A percentile compares a stretch with the other conserved stretches of the same genome.
These are phyloP conservation scores for Gamarada debralockiae DNA, from an alignment of 495 filamentous ascomycete genomes.

Conservation along the genomic window DNA sequence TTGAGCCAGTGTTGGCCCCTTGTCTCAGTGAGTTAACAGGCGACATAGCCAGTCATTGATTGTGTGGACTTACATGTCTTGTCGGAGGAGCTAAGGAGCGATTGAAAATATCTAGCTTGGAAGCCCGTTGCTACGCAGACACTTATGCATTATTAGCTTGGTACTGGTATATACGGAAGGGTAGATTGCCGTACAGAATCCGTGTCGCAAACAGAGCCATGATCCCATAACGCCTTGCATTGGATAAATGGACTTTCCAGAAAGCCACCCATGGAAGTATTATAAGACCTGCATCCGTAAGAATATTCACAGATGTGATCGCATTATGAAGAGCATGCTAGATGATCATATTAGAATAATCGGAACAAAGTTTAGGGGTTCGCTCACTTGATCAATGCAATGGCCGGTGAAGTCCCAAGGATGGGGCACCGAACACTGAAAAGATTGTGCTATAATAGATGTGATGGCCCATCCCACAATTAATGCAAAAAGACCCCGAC, in stretches of 20 bases:
- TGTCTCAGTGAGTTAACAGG: background rate
- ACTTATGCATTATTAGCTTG: no score
- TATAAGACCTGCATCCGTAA: slow-evolving; percentile 24
- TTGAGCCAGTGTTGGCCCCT: background rate
- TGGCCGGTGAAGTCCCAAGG: slow-evolving; percentile 23
- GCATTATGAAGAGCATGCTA: slow-evolving; percentile 23
- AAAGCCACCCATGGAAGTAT: slow-evolving; percentile 25
- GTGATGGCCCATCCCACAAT: slow-evolving; percentile 26
- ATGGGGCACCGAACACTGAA: slow-evolving; percentile 25
- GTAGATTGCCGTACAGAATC: slow-evolving; percentile 22
- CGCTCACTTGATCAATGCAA: background rate
- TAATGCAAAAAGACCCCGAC: slow-evolving; percentile 20
- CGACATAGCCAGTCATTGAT: no score
- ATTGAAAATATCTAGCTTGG: no score
- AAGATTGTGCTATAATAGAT: slow-evolving; percentile 24
- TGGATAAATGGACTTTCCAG: slow-evolving; percentile 23
- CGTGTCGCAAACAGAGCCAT: slow-evolving; percentile 24
- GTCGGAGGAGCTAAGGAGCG: no score
- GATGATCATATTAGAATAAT: background rate
- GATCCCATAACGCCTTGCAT: slow-evolving; percentile 16
- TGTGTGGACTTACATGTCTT: background rate
- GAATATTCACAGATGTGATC: slow-evolving; percentile 25
- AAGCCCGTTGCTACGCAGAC: no score
- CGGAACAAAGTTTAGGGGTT: slow-evolving; percentile 8
- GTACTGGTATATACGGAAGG: no score